phyloP scores from a whole-genome alignment of 2,329 filamentous ascomycete genomes.

The Pseudogymnoascus sp. region DNA sequence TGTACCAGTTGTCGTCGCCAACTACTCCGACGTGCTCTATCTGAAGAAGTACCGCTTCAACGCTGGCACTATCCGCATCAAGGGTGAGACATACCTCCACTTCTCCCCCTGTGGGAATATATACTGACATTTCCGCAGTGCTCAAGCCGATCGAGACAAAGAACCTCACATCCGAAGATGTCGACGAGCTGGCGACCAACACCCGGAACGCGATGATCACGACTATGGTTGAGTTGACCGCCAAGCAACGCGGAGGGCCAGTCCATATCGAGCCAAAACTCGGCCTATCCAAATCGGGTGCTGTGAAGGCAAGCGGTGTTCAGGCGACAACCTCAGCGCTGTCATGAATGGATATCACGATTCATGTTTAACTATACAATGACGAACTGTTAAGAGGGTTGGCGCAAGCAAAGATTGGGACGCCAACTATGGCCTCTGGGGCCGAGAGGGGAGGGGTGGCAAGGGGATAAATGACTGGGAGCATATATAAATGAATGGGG shows the following conservation, averaged over 20 bases:
- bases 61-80: constrained; percentile 63
- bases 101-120: not conserved
- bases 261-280: constrained; percentile 17
- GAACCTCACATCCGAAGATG: constrained; percentile 65
- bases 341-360: constrained; percentile 6
- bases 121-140: constrained; percentile 42
- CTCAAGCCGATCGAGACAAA: constrained; percentile 73
- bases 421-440: not conserved
- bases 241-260: constrained; percentile 39
- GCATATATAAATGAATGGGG: not conserved
- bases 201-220: constrained; percentile 70
- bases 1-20: constrained; percentile 74
- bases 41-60: constrained; percentile 58
- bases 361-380: constrained; percentile 1
- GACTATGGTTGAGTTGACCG: constrained; percentile 49
- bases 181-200: constrained; percentile 61
- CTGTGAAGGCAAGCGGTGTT: constrained; percentile 24
- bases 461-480: not conserved
- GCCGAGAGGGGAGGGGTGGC: not conserved
- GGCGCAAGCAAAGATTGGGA: not conserved
- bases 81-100: constrained; percentile 44
- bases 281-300: constrained; percentile 16
- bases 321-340: constrained; percentile 18
- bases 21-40: constrained; percentile 68
- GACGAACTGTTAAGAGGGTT: not conserved